Percentiles rank a stretch among this genome's conserved stretches.
Evolutionary conservation across 768 basidiomycete species (phyloP).

Genomic region (Dentipellis sp.): DNA sequence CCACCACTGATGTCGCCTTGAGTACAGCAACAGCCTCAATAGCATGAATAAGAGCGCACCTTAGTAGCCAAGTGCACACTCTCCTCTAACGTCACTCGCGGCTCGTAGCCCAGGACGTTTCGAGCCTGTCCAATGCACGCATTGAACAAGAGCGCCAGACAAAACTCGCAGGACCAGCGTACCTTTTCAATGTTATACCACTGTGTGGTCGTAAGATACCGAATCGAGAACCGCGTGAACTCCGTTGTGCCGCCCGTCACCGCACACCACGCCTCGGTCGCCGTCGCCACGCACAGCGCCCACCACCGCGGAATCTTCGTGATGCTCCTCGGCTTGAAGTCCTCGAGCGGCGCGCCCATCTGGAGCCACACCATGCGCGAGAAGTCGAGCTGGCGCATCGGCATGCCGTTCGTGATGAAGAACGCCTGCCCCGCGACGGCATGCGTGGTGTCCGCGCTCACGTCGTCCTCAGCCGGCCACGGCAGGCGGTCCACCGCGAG

Average conservation of each 20-base stretch:
- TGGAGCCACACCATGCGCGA: neutral
- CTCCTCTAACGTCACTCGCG: neutral
- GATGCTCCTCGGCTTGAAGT: neutral
- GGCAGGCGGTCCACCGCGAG: conserved; percentile 25
- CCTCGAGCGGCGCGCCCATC: neutral
- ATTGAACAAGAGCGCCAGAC: no score
- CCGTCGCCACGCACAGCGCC: neutral
- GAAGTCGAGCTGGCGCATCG: neutral
- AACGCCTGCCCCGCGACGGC: neutral
- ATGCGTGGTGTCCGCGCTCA: neutral
- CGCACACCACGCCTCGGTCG: neutral
- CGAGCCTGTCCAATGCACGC: neutral
- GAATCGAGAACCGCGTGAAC: neutral
- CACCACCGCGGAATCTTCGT: neutral
- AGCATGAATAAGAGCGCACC: neutral
- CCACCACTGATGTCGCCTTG: neutral
- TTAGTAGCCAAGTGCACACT: neutral
- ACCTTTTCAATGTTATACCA: neutral
- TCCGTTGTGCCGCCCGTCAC: neutral
- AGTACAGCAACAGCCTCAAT: neutral
- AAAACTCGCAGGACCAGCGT: neutral
- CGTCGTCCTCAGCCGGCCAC: neutral
- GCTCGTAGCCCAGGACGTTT: neutral
- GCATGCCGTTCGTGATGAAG: neutral
- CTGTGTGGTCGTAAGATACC: neutral